A percentile compares a stretch with the other conserved stretches of the same genome.
Conservation (phyloP, 1,284 basidiomycete species). For the Papiliotrema nemorosa region DNA sequence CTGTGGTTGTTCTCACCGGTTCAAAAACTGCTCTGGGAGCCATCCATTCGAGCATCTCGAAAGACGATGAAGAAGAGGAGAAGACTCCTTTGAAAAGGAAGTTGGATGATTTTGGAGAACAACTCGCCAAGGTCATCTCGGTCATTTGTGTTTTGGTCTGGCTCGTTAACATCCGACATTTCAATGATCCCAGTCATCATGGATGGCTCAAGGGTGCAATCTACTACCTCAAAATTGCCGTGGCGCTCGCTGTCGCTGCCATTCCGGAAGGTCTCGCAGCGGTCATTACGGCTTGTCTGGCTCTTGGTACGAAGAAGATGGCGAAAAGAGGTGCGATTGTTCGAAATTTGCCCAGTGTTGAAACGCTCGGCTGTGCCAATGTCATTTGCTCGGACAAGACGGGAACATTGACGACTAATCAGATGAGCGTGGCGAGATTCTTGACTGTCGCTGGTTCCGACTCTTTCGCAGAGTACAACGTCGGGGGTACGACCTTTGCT, state of each 20-base stretch:
- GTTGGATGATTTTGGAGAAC: slow-evolving; percentile 92
- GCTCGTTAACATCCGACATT: slow-evolving; percentile 91
- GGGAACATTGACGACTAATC: slow-evolving; percentile 83
- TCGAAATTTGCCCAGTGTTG: slow-evolving; percentile 89
- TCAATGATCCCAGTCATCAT: slow-evolving; percentile 86
- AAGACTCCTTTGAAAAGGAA: slow-evolving; percentile 95
- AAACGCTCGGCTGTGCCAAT: slow-evolving; percentile 92
- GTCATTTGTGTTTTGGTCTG: slow-evolving; percentile 94
- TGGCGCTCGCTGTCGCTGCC: slow-evolving; percentile 90
- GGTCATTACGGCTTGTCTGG: slow-evolving; percentile 93
- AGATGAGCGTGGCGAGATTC: slow-evolving; percentile 90
- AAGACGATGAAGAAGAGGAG: slow-evolving; percentile 57
- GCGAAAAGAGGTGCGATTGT: slow-evolving; percentile 96
- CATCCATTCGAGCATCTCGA: slow-evolving; percentile 82
- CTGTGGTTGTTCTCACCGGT: slow-evolving; percentile 82
- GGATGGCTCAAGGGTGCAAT: slow-evolving; percentile 85
- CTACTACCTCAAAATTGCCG: slow-evolving; percentile 97
- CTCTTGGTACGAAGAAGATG: slow-evolving; percentile 96
- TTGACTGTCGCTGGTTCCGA: slow-evolving; percentile 59
- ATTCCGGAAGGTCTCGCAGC: slow-evolving; percentile 94
- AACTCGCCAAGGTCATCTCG: slow-evolving; percentile 90
- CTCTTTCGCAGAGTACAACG: slow-evolving; percentile 65
- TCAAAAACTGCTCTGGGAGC: slow-evolving; percentile 84
- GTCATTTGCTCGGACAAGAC: slow-evolving; percentile 98
- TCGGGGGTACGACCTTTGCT: slow-evolving; percentile 86